Base-by-base conservation (phyloP, 495 filamentous ascomycete species). In the Schizothecium vesticola region DNA sequence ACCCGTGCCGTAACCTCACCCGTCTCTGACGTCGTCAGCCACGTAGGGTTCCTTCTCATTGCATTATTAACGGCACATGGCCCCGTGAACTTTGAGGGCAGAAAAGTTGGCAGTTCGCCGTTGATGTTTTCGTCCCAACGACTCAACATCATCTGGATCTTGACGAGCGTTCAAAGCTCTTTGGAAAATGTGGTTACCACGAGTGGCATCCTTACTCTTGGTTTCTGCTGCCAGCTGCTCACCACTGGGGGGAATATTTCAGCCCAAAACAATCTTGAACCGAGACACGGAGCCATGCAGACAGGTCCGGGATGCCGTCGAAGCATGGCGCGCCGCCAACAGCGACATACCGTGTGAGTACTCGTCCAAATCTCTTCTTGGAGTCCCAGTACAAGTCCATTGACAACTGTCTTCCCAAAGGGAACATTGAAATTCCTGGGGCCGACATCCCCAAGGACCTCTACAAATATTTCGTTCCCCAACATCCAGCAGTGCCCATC, bases 401-500 rank as follows among this genome's bases (percentile, higher is more conserved):
- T 64, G 61, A 64, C 61, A 13, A 6, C 12, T 33, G 11, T 12
- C 16, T 16, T 5, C 33, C 5, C 21, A 7, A 55, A 64, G 23
- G 16, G 29, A 10, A 16, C 61, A 51, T 43, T 10, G 23, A 64
- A 3, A 7, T 64, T 6, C 22, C 61, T 10, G 61, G 13, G 10
- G 11, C 24, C 2, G 61, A 51, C 36, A 19, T 51, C 36, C 36
- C 16, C 16, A 51, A 8, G 16, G 16, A 51, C 1, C 16, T 51
- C 6, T 51, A 19, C 36, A 5, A 64, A 19, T 5, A 5, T 3
- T 22, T 66, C 13, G 23, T 59, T 1, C 71, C 71, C 2, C 2
- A 33, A 1, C 25, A 51, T 29, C 72, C 73, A 4, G 21, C 65
- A 3, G 70, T 56, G 1, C 65, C 72, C 4, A 65, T 75, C 21